phyloP scores from a whole-genome alignment of 2,329 filamentous ascomycete genomes.

The Dactylellina sp. region DNA sequence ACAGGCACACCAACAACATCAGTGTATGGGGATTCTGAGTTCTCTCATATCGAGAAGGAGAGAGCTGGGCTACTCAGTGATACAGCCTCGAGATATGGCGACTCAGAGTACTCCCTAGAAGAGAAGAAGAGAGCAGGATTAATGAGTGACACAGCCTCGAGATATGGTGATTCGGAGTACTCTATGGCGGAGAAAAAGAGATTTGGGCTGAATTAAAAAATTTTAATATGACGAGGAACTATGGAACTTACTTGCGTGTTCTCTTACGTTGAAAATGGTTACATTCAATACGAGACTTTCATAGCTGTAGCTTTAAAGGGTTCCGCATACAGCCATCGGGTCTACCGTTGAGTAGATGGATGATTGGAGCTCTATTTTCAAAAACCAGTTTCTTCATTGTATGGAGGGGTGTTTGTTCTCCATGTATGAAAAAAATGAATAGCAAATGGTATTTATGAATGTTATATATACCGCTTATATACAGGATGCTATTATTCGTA shows the following conservation, averaged over 20 bases:
- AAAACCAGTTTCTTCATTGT: too few species aligned
- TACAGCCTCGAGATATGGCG: conserved; percentile 6
- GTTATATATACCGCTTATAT: conserved; percentile 16
- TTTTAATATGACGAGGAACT: too few species aligned
- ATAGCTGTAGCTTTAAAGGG: too few species aligned
- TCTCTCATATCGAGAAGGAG: conserved; percentile 11
- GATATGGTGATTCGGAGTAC: conserved; percentile 16
- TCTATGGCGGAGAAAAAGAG: not conserved
- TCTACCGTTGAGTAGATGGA: too few species aligned
- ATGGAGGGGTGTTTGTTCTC: too few species aligned
- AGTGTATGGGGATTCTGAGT: conserved; percentile 42
- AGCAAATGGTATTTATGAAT: not conserved
- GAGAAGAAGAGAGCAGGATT: conserved; percentile 1
- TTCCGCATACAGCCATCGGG: too few species aligned
- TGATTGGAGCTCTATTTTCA: too few species aligned
- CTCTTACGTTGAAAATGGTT: too few species aligned
- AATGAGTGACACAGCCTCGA: not conserved
- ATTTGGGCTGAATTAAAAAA: too few species aligned
- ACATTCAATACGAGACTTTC: too few species aligned
- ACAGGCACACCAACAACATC: not conserved
- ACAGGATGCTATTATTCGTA: conserved; percentile 3
- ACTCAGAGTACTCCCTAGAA: conserved; percentile 15
- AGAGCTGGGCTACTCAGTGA: conserved; percentile 9
- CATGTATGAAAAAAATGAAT: not conserved
- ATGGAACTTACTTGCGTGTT: too few species aligned